phyloP scores from a whole-genome alignment of 1,284 basidiomycete genomes.

The Wolfiporia cocos region DNA sequence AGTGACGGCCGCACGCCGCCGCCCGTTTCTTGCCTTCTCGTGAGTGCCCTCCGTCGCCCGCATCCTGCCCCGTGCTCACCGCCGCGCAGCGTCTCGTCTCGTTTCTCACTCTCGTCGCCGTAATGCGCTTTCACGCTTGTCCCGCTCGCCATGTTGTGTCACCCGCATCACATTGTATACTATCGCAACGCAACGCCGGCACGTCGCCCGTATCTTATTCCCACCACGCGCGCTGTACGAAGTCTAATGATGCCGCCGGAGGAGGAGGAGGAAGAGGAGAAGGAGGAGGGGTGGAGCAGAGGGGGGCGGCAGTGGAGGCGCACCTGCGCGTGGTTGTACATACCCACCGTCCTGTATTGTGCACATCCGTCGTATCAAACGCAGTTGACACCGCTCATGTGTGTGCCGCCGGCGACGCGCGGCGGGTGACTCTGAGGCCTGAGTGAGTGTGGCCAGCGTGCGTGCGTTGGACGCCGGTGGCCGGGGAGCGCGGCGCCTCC shows the following conservation, averaged over 20 bases:
- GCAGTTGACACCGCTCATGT: background rate
- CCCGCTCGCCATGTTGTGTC: slow-evolving; percentile 22
- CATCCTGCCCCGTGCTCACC: too few relatives aligned
- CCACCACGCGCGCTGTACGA: slow-evolving; percentile 18
- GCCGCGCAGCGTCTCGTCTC: too few relatives aligned
- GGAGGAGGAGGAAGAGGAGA: slow-evolving; percentile 12
- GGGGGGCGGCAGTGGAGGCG: slow-evolving; percentile 4
- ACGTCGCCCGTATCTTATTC: slow-evolving; percentile 19
- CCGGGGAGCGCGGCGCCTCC: too few relatives aligned
- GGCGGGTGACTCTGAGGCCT: slow-evolving; percentile 1
- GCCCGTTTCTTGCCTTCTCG: too few relatives aligned
- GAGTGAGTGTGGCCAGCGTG: background rate
- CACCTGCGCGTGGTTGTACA: slow-evolving; percentile 10
- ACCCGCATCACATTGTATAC: slow-evolving; percentile 13
- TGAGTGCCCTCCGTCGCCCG: too few relatives aligned
- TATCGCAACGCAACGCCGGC: slow-evolving; percentile 9
- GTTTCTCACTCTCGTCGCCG: slow-evolving; percentile 15
- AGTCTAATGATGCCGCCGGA: slow-evolving; percentile 14
- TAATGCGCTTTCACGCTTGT: slow-evolving; percentile 15
- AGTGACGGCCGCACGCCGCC: slow-evolving; percentile 14
- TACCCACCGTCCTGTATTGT: slow-evolving; percentile 12
- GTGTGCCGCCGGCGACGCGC: background rate
- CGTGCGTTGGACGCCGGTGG: too few relatives aligned
- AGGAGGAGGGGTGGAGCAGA: slow-evolving; percentile 4
- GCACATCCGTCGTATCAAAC: slow-evolving; percentile 3